Conservation (phyloP, 2,329 filamentous ascomycete species). For the Arthrobotrys sinensis region DNA sequence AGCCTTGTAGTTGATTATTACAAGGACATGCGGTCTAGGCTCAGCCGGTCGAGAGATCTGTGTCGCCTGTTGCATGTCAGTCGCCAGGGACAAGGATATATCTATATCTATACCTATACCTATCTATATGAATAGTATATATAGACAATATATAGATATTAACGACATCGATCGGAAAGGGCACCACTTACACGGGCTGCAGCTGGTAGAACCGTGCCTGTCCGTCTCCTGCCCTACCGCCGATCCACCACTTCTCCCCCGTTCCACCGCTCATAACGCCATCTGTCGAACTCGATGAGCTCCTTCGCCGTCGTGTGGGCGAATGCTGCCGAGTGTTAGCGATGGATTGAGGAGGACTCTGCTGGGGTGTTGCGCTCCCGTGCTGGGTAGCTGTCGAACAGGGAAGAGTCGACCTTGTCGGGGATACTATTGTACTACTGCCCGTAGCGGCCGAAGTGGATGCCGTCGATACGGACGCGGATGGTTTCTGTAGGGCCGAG, state of each 20-base stretch:
- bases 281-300: slow-evolving; percentile 63
- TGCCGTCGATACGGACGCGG: slow-evolving; percentile 64
- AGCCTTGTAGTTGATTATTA: slow-evolving; percentile 48
- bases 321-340: slow-evolving; percentile 60
- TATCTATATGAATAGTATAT: too few species aligned
- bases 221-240: slow-evolving; percentile 64
- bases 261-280: slow-evolving; percentile 62
- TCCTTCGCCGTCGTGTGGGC: slow-evolving; percentile 61
- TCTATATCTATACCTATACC: too few species aligned
- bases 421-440: slow-evolving; percentile 62
- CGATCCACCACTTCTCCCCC: slow-evolving; percentile 65
- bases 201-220: slow-evolving; percentile 65
- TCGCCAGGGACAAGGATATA: neutral
- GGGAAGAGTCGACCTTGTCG: slow-evolving; percentile 54
- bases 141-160: too few species aligned
- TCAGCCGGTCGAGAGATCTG: slow-evolving; percentile 64
- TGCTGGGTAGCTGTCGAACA: slow-evolving; percentile 52
- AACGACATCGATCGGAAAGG: too few species aligned
- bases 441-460: slow-evolving; percentile 61
- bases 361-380: slow-evolving; percentile 53
- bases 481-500: slow-evolving; percentile 74
- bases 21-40: slow-evolving; percentile 64
- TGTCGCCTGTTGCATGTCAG: slow-evolving; percentile 62
- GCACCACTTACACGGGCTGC: slow-evolving; percentile 64
- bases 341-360: slow-evolving; percentile 62